Evolutionary conservation across 192 early-diverging fungal genomes (phyloP).

Genomic region (Coemansia sp.): DNA sequence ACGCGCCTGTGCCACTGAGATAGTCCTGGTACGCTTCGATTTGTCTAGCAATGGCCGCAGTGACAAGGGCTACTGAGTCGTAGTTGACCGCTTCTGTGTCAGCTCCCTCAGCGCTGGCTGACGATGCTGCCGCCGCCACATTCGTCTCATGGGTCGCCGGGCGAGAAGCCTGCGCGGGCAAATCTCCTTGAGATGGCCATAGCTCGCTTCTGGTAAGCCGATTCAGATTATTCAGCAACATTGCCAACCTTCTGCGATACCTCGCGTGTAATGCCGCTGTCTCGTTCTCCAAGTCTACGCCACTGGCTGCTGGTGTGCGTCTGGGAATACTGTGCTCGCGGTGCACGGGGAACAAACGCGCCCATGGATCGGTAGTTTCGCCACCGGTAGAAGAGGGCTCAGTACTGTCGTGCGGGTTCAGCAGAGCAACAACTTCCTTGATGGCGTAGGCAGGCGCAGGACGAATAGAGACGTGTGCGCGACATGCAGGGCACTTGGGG

Average conservation of each 20-base stretch:
- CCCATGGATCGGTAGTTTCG: conserved; percentile 23
- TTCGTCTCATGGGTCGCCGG: background rate
- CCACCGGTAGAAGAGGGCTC: background rate
- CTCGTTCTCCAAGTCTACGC: background rate
- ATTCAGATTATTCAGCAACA: background rate
- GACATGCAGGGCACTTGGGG: conserved; percentile 46
- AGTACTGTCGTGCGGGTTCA: background rate
- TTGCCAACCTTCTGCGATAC: background rate
- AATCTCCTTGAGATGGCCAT: background rate
- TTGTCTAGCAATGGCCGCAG: background rate
- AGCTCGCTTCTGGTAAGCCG: background rate
- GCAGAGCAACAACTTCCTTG: conserved; percentile 26
- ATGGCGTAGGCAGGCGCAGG: conserved; percentile 31
- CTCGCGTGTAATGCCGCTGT: background rate
- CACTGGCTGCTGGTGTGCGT: background rate
- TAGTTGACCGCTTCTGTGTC: background rate
- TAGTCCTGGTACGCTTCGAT: background rate
- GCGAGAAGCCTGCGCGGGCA: background rate
- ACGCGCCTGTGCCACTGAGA: background rate
- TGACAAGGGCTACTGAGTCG: background rate
- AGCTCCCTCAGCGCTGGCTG: background rate
- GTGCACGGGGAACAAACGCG: conserved; percentile 20
- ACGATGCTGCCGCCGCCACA: background rate
- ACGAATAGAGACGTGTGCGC: conserved; percentile 27
- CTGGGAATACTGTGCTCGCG: background rate